Base-by-base conservation (phyloP, 345 rosid species). In the Excoecaria agallocha region DNA sequence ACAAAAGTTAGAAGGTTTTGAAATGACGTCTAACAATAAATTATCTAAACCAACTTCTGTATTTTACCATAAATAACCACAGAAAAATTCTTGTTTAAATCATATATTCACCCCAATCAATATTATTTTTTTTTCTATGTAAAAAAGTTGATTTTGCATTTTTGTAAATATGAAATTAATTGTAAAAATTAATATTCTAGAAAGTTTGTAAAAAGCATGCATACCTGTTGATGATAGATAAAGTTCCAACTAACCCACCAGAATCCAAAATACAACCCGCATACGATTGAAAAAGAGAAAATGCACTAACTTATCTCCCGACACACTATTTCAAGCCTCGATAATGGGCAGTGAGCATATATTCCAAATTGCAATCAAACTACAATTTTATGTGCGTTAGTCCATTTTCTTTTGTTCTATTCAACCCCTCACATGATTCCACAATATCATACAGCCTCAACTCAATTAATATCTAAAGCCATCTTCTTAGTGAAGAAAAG, bases 311-410 rank as follows among this genome's bases (percentile, higher is more conserved):
- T 68, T 8, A 48, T 48, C 17, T 8, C 39, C 12, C 61, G 17
- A n/a, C 51, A 20, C n/a, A 41, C 13, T 59, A 12, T 7, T 71
- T 71, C 46, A 4, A 12, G 20, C 25, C 8, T 13, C 12, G 19
- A 46, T 72, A 58, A 46, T 71, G 74, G 60, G 16, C 2, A 8
- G 43, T 17, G 77, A 50, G 50, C n/a, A 49, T 38, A 75, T 38
- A 68, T 68, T 68, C 68, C 61, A 75, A 22, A 35, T 66, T 59
- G 66, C 51, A 46, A 45, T 37, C 72, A 12, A 25, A 24, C n/a
- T n/a, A 41, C 10, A 51, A 12, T n/a, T 52, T 64, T 8, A 70
- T 60, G 81, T 79, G 81, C 64, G 9, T 50, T 68, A 9, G 60
- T 5, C 78, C 69, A 30, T 63, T 61, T 71, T 46, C 15, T 46